Percentiles rank a stretch among this genome's conserved stretches.
Conservation (phyloP, 345 rosid species). For the Syzygium oleosum region DNA sequence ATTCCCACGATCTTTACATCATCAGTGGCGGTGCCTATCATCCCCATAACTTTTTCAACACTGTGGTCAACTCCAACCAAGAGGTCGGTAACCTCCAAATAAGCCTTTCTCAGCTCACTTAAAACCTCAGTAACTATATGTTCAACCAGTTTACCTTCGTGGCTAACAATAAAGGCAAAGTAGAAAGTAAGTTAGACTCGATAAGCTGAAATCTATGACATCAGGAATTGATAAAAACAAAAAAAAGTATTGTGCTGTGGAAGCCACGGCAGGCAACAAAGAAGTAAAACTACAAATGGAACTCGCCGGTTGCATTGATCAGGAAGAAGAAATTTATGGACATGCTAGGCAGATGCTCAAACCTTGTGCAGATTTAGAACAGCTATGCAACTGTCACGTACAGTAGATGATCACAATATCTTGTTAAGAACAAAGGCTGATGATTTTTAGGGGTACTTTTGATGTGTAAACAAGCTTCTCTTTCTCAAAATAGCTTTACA, state of each 20-base stretch:
- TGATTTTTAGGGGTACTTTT: too few relatives aligned
- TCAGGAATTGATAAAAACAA: neutral
- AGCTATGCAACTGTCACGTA: neutral
- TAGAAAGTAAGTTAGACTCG: neutral
- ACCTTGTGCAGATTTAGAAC: neutral
- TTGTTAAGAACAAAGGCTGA: too few relatives aligned
- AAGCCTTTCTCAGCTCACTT: neutral
- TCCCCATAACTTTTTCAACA: neutral
- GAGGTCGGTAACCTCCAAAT: neutral
- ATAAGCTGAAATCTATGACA: neutral
- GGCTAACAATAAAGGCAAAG: neutral
- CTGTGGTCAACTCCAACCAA: neutral
- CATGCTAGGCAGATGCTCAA: neutral
- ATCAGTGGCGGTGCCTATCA: neutral
- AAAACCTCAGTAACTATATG: neutral
- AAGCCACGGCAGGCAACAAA: neutral
- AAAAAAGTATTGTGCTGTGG: neutral
- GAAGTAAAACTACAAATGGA: neutral
- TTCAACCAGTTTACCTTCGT: neutral
- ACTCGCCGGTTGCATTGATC: neutral
- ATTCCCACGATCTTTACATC: neutral
- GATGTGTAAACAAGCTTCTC: too few relatives aligned
- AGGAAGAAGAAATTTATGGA: neutral
- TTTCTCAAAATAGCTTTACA: too few relatives aligned
- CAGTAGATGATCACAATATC: neutral